Conservation (phyloP, 345 rosid genomes). For the Sonneratia alba region DNA sequence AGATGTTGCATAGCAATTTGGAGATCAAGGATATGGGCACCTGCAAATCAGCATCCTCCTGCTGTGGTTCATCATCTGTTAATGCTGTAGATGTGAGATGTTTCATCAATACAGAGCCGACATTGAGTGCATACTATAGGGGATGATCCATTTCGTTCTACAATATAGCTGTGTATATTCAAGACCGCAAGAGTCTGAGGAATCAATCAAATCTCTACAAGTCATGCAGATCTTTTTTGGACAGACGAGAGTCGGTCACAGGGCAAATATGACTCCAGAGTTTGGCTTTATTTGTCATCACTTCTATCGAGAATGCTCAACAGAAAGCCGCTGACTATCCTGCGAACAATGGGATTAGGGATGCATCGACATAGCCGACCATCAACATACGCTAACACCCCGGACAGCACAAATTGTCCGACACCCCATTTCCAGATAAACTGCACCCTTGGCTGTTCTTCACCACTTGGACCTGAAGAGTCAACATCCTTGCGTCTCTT, state of each 20-base stretch:
- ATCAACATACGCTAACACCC: constrained; percentile 72
- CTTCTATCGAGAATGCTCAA: constrained; percentile 63
- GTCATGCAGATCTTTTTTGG: too few relatives aligned
- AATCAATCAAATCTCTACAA: not conserved
- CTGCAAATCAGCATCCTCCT: too few relatives aligned
- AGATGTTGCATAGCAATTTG: too few relatives aligned
- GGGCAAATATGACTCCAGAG: too few relatives aligned
- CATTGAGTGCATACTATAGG: not conserved
- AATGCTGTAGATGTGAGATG: too few relatives aligned
- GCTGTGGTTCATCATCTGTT: too few relatives aligned
- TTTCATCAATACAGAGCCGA: too few relatives aligned
- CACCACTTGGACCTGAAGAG: constrained; percentile 17
- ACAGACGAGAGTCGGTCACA: too few relatives aligned
- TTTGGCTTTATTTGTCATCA: constrained; percentile 17
- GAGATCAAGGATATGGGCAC: too few relatives aligned
- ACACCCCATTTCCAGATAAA: constrained; percentile 73
- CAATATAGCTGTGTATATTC: not conserved
- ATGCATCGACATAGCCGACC: constrained; percentile 81
- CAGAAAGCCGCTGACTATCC: constrained; percentile 83
- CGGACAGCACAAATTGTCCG: constrained; percentile 56
- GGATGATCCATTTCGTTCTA: not conserved
- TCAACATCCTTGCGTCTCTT: constrained; percentile 17
- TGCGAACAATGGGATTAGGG: constrained; percentile 78
- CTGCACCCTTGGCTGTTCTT: constrained; percentile 24
- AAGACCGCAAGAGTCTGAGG: not conserved